Base-by-base conservation (phyloP, 345 rosid genomes). In the Melastoma malabathricum region DNA sequence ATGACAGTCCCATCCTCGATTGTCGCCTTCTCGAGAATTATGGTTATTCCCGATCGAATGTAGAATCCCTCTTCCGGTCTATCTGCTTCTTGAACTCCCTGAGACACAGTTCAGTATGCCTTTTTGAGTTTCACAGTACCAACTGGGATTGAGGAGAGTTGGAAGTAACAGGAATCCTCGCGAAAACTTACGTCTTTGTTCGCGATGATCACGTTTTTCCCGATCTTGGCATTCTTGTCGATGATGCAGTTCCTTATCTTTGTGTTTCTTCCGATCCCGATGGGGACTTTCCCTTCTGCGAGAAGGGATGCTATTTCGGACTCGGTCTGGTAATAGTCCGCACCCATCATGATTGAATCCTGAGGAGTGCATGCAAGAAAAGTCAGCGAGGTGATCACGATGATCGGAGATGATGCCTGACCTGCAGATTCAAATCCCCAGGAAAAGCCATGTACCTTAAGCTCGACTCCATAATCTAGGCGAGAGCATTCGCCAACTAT, bases 181-280 rank as follows among this genome's bases (percentile, higher is more conserved):
- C 39, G 7, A 43, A 15, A n/a, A n/a, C 82, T 74, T 75, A 82
- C 96, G 54, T 84, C 96, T 66, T 74, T 78, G 66, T 86, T 90
- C 66, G 51, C 18, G 58, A 90, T 84, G 63, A 78, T 52, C 66
- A 86, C 98, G 15, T 86, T 71, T 77, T 86, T 77, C 49, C 98
- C 92, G 19, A 90, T 82, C 78, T 77, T 86, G 2, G 80, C 85
- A 18, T 90, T 90, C 87, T 90, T 90, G 79, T 90, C 98, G 12
- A 90, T 78, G 48, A 90, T 84, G 75, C 98, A 86, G 57, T 82
- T 84, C 85, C 98, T 90, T 25, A 90, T 86, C 71, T 84, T 84
- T 34, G 94, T 82, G 61, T 82, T 78, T 60, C 77, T 50, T 44
- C 96, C 98, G 46, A 86, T 75, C 51, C 98, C 92, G 5, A 84